A percentile compares a stretch with the other conserved stretches of the same genome.
phyloP scores from a whole-genome alignment of 2,329 filamentous ascomycete species.

The Cercospora sp. region DNA sequence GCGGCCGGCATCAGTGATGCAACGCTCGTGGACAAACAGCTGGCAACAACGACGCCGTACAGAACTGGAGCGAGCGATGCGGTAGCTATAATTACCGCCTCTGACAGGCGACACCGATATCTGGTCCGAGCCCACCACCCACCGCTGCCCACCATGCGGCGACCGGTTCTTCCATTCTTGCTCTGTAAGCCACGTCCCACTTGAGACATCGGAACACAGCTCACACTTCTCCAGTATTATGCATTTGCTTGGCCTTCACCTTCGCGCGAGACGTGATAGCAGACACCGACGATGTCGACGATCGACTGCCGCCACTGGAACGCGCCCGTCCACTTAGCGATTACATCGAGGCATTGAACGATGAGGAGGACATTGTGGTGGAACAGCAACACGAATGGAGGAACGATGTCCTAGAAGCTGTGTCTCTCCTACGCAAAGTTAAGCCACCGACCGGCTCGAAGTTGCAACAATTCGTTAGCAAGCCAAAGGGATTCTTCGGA shows the following conservation, averaged over 20 bases:
- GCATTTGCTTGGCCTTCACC: slow-evolving; percentile 21
- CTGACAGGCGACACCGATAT: background rate
- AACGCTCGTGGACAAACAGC: slow-evolving; percentile 3
- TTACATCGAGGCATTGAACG: slow-evolving; percentile 9
- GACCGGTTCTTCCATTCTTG: slow-evolving; percentile 19
- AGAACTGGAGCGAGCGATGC: background rate
- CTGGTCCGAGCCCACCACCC: background rate
- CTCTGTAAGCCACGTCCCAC: slow-evolving; percentile 15
- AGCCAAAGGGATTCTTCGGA: slow-evolving; percentile 60
- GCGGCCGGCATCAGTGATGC: background rate
- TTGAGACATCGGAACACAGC: background rate
- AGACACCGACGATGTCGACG: slow-evolving; percentile 15
- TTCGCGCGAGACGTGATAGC: slow-evolving; percentile 21
- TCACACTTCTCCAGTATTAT: slow-evolving; percentile 19
- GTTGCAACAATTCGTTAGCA: slow-evolving; percentile 45
- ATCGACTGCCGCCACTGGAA: slow-evolving; percentile 1
- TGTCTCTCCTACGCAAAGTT: slow-evolving; percentile 45
- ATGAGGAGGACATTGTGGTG: slow-evolving; percentile 13
- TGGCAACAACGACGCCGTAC: background rate
- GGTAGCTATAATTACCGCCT: slow-evolving; percentile 5
- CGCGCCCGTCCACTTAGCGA: slow-evolving; percentile 9
- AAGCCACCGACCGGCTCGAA: slow-evolving; percentile 44
- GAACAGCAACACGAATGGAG: slow-evolving; percentile 16
- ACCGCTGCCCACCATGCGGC: slow-evolving; percentile 14
- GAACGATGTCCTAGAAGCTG: slow-evolving; percentile 42